These are phyloP conservation scores for Gossypium gossypioides DNA, from an alignment of 441 rosid species.

Conservation along the genomic window DNA sequence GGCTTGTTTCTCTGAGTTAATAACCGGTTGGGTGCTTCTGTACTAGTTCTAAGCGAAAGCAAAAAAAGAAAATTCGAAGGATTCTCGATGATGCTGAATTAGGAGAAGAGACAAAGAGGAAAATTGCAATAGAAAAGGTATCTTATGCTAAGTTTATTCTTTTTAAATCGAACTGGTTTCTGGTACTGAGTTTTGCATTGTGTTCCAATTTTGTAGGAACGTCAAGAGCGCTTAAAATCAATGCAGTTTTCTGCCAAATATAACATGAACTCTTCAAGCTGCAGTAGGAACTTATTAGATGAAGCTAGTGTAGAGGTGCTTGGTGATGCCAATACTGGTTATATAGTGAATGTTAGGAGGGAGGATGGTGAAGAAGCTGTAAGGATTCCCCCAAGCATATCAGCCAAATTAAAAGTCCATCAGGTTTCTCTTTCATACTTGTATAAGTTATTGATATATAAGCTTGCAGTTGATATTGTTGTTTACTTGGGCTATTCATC, in stretches of 20 bases:
- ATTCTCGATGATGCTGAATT: conserved; percentile 96
- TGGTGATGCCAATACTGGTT: conserved; percentile 79
- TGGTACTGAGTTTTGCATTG: conserved; percentile 19
- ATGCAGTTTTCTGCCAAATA: conserved; percentile 74
- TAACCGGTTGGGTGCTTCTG: conserved; percentile 21
- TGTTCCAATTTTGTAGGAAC: conserved; percentile 55
- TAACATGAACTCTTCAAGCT: conserved; percentile 39
- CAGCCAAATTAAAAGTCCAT: conserved; percentile 82
- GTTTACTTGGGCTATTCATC: conserved; percentile 9
- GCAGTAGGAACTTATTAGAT: conserved; percentile 40
- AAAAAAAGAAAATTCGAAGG: conserved; percentile 80
- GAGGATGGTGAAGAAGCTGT: conserved; percentile 95
- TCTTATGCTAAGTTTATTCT: conserved; percentile 14
- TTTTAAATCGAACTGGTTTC: conserved; percentile 8
- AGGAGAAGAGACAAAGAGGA: conserved; percentile 94
- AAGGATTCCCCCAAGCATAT: conserved; percentile 81
- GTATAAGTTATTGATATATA: conserved; percentile 7
- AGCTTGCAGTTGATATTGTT: conserved; percentile 6
- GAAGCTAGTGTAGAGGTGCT: conserved; percentile 70
- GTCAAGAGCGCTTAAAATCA: conserved; percentile 91
- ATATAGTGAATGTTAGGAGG: conserved; percentile 95
- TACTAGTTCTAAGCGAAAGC: conserved; percentile 57
- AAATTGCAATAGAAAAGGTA: conserved; percentile 98
- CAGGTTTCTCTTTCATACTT: conserved; percentile 53
- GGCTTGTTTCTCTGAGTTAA: conserved; percentile 16